Percentiles rank a stretch among this genome's conserved stretches.
phyloP scores from a whole-genome alignment of 2,329 filamentous ascomycete genomes.

The Fusarium hostae region DNA sequence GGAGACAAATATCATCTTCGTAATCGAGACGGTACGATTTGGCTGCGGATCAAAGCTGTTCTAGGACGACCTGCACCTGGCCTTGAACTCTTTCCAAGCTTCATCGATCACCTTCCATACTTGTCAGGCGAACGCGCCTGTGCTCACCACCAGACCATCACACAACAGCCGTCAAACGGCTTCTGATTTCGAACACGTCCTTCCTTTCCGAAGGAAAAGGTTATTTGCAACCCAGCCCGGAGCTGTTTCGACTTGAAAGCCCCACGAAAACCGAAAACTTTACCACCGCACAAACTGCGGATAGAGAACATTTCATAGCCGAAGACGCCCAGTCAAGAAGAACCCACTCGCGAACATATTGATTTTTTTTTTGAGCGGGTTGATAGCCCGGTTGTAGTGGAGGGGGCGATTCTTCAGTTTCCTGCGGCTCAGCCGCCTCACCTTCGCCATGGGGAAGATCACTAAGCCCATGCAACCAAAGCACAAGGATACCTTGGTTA shows the following conservation, averaged over 20 bases:
- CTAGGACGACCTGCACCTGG: constrained; percentile 56
- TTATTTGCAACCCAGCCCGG: not conserved
- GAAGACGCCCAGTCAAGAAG: constrained; percentile 50
- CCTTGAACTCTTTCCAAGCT: constrained; percentile 47
- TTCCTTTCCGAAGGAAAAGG: not conserved
- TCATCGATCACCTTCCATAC: constrained; percentile 32
- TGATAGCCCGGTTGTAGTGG: constrained; percentile 60
- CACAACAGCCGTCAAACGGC: not conserved
- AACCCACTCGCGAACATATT: constrained; percentile 50
- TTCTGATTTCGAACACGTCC: not conserved
- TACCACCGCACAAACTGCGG: constrained; percentile 20
- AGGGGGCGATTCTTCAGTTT: constrained; percentile 63
- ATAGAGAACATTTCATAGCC: constrained; percentile 9
- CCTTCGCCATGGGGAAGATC: constrained; percentile 74
- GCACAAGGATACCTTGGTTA: constrained; percentile 74
- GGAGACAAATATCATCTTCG: constrained; percentile 1
- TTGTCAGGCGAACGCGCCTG: constrained; percentile 22
- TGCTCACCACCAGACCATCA: constrained; percentile 6
- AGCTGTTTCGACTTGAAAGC: constrained; percentile 7
- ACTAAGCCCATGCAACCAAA: constrained; percentile 74
- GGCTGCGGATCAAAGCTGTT: constrained; percentile 48
- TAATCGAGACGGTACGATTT: constrained; percentile 27
- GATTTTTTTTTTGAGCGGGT: constrained; percentile 51
- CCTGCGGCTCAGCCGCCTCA: constrained; percentile 69
- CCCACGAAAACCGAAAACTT: constrained; percentile 17